Evolutionary conservation across 2,329 filamentous ascomycete species (phyloP).

Genomic region (Pezicula radicicola): DNA sequence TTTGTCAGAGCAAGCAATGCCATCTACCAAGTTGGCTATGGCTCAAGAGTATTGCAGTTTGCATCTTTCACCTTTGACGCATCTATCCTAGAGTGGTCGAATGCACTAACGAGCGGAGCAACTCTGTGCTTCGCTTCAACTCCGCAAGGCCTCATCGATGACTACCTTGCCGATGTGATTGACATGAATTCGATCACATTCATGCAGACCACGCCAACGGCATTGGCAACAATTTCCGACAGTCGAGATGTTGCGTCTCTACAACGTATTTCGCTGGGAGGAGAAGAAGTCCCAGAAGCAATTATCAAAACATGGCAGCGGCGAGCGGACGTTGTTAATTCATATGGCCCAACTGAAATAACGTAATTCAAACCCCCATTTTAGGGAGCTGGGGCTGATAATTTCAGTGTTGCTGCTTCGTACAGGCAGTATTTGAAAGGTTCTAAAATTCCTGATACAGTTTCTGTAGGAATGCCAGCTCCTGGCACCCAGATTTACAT

Average conservation of each 20-base stretch:
- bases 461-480: too few relatives aligned
- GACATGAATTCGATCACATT: neutral
- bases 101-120: constrained; percentile 1
- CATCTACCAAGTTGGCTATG: neutral
- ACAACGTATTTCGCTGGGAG: neutral
- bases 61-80: constrained; percentile 8
- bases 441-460: too few relatives aligned
- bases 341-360: neutral
- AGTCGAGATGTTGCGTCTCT: neutral
- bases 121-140: neutral
- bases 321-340: neutral
- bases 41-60: neutral
- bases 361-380: neutral
- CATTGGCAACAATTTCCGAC: neutral
- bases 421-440: too few relatives aligned
- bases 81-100: constrained; percentile 8
- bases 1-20: neutral
- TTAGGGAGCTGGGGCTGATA: too few relatives aligned
- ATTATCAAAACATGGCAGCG: neutral
- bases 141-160: neutral
- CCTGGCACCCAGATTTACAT: neutral
- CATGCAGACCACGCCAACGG: neutral
- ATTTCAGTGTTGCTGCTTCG: too few relatives aligned
- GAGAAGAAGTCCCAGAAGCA: neutral
- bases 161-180: neutral